These are phyloP conservation scores for Casaregolazyma suthepensis DNA, from an alignment of 1,139 yeast species.

Conservation along the genomic window DNA sequence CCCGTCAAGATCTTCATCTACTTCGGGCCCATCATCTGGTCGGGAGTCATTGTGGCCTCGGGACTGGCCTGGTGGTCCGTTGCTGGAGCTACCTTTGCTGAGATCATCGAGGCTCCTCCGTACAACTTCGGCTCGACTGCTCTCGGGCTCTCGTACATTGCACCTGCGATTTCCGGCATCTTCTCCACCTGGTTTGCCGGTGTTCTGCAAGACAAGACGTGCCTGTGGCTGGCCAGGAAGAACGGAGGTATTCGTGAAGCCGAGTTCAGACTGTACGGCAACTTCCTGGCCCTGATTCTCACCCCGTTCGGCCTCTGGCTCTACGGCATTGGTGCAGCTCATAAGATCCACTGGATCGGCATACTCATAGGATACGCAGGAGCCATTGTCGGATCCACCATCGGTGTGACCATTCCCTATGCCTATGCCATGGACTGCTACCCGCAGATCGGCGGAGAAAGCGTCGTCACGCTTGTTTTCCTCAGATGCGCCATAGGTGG, in stretches of 20 bases:
- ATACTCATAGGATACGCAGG: slow-evolving; percentile 44
- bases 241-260: slow-evolving; percentile 69
- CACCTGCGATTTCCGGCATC: slow-evolving; percentile 45
- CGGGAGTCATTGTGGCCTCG: slow-evolving; percentile 56
- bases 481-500: slow-evolving; percentile 33
- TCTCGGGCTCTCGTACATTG: slow-evolving; percentile 72
- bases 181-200: slow-evolving; percentile 67
- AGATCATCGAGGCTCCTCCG: slow-evolving; percentile 46
- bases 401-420: slow-evolving; percentile 47
- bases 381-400: slow-evolving; percentile 25
- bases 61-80: slow-evolving; percentile 52
- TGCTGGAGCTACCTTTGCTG: slow-evolving; percentile 53
- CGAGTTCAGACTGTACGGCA: slow-evolving; percentile 64
- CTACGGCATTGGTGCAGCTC: slow-evolving; percentile 73
- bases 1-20: slow-evolving; percentile 20
- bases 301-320: slow-evolving; percentile 67
- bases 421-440: slow-evolving; percentile 51
- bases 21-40: slow-evolving; percentile 57
- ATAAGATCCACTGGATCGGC: slow-evolving; percentile 52
- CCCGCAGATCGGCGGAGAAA: slow-evolving; percentile 45
- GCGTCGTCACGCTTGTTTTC: slow-evolving; percentile 39
- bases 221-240: slow-evolving; percentile 60
- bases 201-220: slow-evolving; percentile 55
- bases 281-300: slow-evolving; percentile 54
- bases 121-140: slow-evolving; percentile 62